A percentile compares a stretch with the other conserved stretches of the same genome.
Evolutionary conservation across 2,329 filamentous ascomycete genomes (phyloP).

Genomic region (Aspergillus terreus): DNA sequence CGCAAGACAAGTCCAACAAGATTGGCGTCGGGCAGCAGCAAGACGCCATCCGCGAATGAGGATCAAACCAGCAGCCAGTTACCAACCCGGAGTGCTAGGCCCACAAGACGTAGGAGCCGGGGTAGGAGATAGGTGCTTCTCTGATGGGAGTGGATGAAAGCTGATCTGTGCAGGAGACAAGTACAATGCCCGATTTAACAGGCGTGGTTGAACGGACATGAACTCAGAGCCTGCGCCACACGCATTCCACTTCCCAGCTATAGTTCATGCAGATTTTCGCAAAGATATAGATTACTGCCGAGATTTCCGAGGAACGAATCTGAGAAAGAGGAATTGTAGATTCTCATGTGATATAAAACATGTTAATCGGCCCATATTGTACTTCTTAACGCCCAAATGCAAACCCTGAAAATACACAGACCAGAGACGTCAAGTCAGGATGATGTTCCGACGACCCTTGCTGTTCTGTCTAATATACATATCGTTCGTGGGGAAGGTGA

Average conservation of each 20-base stretch:
- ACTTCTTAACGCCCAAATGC: slow-evolving; percentile 24
- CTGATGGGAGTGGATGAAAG: slow-evolving; percentile 7
- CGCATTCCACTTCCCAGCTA: not conserved
- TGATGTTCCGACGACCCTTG: slow-evolving; percentile 3
- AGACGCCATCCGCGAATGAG: slow-evolving; percentile 12
- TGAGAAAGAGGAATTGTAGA: not conserved
- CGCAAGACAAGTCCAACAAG: slow-evolving; percentile 26
- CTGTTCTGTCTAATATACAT: slow-evolving; percentile 23
- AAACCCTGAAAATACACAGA: slow-evolving; percentile 19
- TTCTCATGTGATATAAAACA: slow-evolving; percentile 13
- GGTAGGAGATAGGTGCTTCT: not conserved
- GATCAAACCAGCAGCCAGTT: slow-evolving; percentile 7
- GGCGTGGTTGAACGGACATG: not conserved
- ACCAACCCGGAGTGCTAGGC: not conserved
- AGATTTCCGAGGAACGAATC: not conserved
- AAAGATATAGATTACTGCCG: not conserved
- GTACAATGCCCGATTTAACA: slow-evolving; percentile 30
- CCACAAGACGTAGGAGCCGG: slow-evolving; percentile 23
- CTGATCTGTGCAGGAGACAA: slow-evolving; percentile 25
- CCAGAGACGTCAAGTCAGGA: slow-evolving; percentile 3
- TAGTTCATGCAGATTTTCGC: not conserved
- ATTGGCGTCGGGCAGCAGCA: slow-evolving; percentile 27
- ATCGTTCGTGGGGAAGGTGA: slow-evolving; percentile 11
- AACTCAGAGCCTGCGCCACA: not conserved
- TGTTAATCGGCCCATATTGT: slow-evolving; percentile 22